Evolutionary conservation across 1,284 basidiomycete genomes (phyloP).

Genomic region (Marasmius fiardii): DNA sequence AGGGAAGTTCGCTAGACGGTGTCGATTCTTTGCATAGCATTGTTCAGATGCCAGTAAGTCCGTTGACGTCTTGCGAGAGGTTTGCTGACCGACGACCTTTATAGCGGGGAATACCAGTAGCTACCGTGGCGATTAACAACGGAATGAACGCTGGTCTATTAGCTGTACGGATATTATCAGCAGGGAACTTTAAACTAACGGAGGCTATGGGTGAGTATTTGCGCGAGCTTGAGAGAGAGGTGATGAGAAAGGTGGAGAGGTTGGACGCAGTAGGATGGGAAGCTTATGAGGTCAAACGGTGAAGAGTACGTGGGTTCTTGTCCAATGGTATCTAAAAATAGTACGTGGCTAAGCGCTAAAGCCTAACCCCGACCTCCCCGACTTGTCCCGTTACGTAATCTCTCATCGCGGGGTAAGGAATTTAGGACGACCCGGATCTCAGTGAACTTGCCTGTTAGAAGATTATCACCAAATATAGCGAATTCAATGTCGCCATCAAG

Average conservation of each 20-base stretch:
- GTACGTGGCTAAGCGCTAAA: too few species aligned
- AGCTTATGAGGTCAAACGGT: conserved; percentile 48
- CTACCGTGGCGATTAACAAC: conserved; percentile 97
- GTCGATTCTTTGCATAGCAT: conserved; percentile 97
- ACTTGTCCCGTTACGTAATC: too few species aligned
- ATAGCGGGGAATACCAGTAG: conserved; percentile 93
- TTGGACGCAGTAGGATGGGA: conserved; percentile 87
- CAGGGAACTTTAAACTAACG: conserved; percentile 68
- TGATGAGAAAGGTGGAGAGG: conserved; percentile 79
- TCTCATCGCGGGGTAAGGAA: too few species aligned
- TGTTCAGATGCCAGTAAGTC: conserved; percentile 95
- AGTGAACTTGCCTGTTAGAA: too few species aligned
- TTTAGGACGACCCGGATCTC: too few species aligned
- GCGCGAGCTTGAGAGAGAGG: conserved; percentile 75
- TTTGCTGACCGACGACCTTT: conserved; percentile 11
- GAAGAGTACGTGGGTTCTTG: too few species aligned
- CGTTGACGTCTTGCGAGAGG: conserved; percentile 4
- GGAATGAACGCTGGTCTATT: conserved; percentile 92
- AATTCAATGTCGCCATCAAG: too few species aligned
- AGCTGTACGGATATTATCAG: conserved; percentile 85
- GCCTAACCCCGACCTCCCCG: too few species aligned
- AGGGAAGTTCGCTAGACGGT: conserved; percentile 91
- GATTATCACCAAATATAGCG: too few species aligned
- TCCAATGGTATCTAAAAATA: too few species aligned
- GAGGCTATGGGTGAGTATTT: conserved; percentile 77